These are phyloP conservation scores for Pseudocercospora ulei DNA, from an alignment of 2,329 filamentous ascomycete genomes.

Conservation along the genomic window DNA sequence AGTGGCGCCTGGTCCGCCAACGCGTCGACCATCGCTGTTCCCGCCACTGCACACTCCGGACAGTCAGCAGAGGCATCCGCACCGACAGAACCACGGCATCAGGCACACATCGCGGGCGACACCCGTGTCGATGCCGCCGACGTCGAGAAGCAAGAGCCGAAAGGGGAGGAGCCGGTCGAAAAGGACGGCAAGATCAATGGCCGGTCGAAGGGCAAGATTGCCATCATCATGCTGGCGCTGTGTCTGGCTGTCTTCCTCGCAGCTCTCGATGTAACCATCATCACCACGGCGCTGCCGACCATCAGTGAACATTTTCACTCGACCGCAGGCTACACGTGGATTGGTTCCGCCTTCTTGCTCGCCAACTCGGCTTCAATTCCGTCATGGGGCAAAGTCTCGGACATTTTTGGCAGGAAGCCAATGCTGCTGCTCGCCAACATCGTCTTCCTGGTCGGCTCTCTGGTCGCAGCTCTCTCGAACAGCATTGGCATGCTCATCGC, in stretches of 20 bases:
- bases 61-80: neutral
- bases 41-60: slow-evolving; percentile 4
- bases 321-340: slow-evolving; percentile 45
- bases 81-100: neutral
- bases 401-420: slow-evolving; percentile 50
- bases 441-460: slow-evolving; percentile 49
- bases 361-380: slow-evolving; percentile 34
- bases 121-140: slow-evolving; percentile 12
- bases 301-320: slow-evolving; percentile 42
- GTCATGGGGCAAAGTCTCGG: slow-evolving; percentile 36
- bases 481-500: slow-evolving; percentile 55
- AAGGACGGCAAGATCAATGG: slow-evolving; percentile 24
- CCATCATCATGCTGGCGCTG: slow-evolving; percentile 44
- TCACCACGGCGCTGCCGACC: slow-evolving; percentile 22
- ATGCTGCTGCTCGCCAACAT: slow-evolving; percentile 51
- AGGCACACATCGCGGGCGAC: neutral
- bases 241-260: slow-evolving; percentile 48
- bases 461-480: slow-evolving; percentile 50
- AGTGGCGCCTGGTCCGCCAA: slow-evolving; percentile 1
- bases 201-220: slow-evolving; percentile 36
- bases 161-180: slow-evolving; percentile 20
- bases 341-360: slow-evolving; percentile 45
- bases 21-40: slow-evolving; percentile 5
- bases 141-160: slow-evolving; percentile 17
- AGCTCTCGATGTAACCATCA: slow-evolving; percentile 47